A percentile compares a stretch with the other conserved stretches of the same genome.
Evolutionary conservation across 2,329 filamentous ascomycete species (phyloP).

Genomic region (Fusarium sp.): DNA sequence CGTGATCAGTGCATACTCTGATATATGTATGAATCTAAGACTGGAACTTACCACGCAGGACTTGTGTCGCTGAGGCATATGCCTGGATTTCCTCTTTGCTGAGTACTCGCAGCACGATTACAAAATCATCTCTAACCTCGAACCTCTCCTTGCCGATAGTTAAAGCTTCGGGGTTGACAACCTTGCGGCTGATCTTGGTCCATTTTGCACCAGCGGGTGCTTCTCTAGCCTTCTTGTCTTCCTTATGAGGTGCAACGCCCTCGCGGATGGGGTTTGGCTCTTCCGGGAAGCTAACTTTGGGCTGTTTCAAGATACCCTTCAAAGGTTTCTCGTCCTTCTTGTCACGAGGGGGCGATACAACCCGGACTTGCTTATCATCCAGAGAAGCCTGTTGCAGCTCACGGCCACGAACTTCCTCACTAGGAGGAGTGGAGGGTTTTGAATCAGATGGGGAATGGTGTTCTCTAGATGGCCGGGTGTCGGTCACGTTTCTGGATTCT

Average conservation of each 20-base stretch:
- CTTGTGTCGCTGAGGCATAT: slow-evolving; percentile 82
- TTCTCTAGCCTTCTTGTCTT: slow-evolving; percentile 76
- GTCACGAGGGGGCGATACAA: slow-evolving; percentile 77
- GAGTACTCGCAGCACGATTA: slow-evolving; percentile 90
- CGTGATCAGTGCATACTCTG: slow-evolving; percentile 18
- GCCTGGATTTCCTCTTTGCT: slow-evolving; percentile 90
- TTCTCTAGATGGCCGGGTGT: slow-evolving; percentile 31
- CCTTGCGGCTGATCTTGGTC: slow-evolving; percentile 90
- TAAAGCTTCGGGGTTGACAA: slow-evolving; percentile 90
- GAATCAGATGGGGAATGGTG: slow-evolving; percentile 25
- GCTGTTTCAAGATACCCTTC: slow-evolving; percentile 87
- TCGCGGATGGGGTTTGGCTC: slow-evolving; percentile 85
- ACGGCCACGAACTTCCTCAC: slow-evolving; percentile 56
- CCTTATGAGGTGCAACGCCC: slow-evolving; percentile 93
- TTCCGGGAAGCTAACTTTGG: slow-evolving; percentile 86
- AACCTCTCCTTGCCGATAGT: slow-evolving; percentile 89
- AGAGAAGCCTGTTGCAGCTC: slow-evolving; percentile 50
- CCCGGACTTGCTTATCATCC: slow-evolving; percentile 65
- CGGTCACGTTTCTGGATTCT: slow-evolving; percentile 21
- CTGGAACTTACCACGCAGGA: slow-evolving; percentile 75
- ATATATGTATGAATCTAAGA: neutral
- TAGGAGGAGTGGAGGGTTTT: slow-evolving; percentile 27
- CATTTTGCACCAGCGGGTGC: slow-evolving; percentile 84
- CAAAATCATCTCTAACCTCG: slow-evolving; percentile 91
- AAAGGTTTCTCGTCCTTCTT: slow-evolving; percentile 74